phyloP scores from a whole-genome alignment of 1,139 yeast genomes.

The Taphrina deformans region DNA sequence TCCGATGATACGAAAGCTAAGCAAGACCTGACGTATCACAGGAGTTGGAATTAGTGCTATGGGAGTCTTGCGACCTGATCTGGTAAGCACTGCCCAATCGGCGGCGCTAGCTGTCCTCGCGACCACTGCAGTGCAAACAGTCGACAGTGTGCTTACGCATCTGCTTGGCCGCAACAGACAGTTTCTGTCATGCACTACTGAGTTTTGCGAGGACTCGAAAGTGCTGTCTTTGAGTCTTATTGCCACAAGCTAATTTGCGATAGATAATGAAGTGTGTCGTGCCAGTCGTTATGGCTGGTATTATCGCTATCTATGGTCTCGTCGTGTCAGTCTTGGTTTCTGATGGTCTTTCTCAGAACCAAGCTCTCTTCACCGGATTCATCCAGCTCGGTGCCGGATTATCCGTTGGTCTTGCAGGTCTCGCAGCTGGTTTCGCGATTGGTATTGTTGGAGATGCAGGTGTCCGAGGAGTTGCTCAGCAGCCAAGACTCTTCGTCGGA shows the following conservation, averaged over 20 bases:
- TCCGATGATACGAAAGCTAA: too few relatives aligned
- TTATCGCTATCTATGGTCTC: slow-evolving; percentile 89
- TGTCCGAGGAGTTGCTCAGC: slow-evolving; percentile 93
- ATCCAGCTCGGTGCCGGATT: slow-evolving; percentile 97
- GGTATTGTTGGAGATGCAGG: slow-evolving; percentile 99
- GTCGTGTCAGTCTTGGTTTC: slow-evolving; percentile 96
- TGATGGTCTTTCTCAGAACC: slow-evolving; percentile 69
- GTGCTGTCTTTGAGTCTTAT: not conserved
- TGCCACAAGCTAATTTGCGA: not conserved
- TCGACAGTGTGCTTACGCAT: not conserved
- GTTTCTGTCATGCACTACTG: not conserved
- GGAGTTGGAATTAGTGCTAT: slow-evolving; percentile 95
- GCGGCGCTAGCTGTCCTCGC: not conserved
- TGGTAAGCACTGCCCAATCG: slow-evolving; percentile 41
- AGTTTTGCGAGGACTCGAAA: not conserved
- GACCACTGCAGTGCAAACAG: not conserved
- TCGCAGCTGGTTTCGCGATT: slow-evolving; percentile 97
- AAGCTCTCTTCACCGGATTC: slow-evolving; percentile 89
- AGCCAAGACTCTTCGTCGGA: slow-evolving; percentile 94
- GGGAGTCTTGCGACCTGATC: slow-evolving; percentile 94
- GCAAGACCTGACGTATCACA: not conserved
- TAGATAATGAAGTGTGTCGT: slow-evolving; percentile 36
- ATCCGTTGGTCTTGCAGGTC: slow-evolving; percentile 92
- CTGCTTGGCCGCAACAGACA: too few relatives aligned
- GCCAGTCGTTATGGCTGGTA: slow-evolving; percentile 84